These are phyloP conservation scores for Chlorella sp. DNA, from an alignment of 139 green algal genomes.

Conservation along the genomic window DNA sequence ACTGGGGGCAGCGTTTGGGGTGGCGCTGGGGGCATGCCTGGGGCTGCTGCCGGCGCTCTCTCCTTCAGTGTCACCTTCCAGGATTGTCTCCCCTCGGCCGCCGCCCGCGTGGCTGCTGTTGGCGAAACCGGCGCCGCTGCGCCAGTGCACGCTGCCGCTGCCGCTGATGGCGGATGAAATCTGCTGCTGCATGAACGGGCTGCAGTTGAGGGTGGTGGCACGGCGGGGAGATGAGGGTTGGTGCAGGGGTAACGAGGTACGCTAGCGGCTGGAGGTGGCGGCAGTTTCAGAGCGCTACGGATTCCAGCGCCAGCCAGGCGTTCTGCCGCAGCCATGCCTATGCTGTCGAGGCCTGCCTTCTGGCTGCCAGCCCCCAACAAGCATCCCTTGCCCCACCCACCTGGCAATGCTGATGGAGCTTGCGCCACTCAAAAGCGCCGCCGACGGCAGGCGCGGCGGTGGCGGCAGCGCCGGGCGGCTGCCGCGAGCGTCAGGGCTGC, in stretches of 20 bases:
- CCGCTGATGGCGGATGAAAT: not conserved
- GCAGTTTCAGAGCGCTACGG: too few relatives aligned
- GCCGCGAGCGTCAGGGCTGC: not conserved
- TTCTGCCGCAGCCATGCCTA: too few relatives aligned
- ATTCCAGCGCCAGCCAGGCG: too few relatives aligned
- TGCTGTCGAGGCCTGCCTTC: too few relatives aligned
- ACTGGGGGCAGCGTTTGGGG: not conserved
- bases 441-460: conserved; percentile 1
- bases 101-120: not conserved
- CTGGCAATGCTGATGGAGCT: conserved; percentile 25
- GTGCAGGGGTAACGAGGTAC: too few relatives aligned
- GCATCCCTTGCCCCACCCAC: too few relatives aligned
- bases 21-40: not conserved
- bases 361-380: too few relatives aligned
- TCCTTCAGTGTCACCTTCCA: not conserved
- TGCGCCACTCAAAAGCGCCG: not conserved
- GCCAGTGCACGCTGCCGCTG: not conserved
- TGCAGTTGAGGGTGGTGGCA: too few relatives aligned
- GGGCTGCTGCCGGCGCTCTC: not conserved
- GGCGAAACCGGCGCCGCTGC: not conserved
- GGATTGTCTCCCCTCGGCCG: not conserved
- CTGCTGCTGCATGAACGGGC: conserved; percentile 36
- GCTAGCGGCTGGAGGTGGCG: too few relatives aligned
- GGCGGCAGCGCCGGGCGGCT: not conserved
- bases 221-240: too few relatives aligned